phyloP scores from a whole-genome alignment of 768 basidiomycete genomes.

The Hericium rajendrae region DNA sequence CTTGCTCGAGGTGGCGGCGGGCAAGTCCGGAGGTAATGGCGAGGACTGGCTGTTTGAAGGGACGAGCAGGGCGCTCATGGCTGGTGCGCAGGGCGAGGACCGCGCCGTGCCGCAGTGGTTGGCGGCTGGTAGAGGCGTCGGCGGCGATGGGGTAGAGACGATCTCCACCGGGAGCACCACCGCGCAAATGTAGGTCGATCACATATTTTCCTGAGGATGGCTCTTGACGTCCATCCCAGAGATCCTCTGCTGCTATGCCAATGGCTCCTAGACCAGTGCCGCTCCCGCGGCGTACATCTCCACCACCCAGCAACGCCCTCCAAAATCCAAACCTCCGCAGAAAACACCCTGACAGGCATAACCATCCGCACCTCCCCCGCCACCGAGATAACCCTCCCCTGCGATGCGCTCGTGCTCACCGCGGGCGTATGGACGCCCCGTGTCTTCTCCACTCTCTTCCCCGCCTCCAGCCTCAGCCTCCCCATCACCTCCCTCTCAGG shows the following conservation, averaged over 20 bases:
- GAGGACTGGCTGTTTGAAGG: slow-evolving; percentile 21
- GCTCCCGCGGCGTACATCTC: slow-evolving; percentile 18
- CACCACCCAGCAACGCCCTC: slow-evolving; percentile 16
- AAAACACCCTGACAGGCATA: slow-evolving; percentile 3
- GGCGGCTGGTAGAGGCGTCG: background rate
- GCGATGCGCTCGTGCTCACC: slow-evolving; percentile 24
- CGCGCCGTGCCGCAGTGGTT: slow-evolving; percentile 4
- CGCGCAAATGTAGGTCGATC: slow-evolving; percentile 21
- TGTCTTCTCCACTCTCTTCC: slow-evolving; percentile 24
- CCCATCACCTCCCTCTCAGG: slow-evolving; percentile 22
- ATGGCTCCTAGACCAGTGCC: slow-evolving; percentile 22
- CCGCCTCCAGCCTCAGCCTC: slow-evolving; percentile 19
- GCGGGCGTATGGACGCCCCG: slow-evolving; percentile 29
- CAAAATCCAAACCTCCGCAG: slow-evolving; percentile 14
- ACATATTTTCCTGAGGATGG: background rate
- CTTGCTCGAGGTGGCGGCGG: slow-evolving; percentile 9
- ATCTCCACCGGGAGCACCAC: slow-evolving; percentile 20
- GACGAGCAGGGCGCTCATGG: slow-evolving; percentile 16
- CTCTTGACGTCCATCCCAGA: slow-evolving; percentile 6
- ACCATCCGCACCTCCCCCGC: slow-evolving; percentile 3
- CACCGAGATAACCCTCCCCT: slow-evolving; percentile 15
- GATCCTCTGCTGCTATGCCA: slow-evolving; percentile 22
- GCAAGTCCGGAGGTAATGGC: slow-evolving; percentile 7
- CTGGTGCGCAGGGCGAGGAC: background rate
- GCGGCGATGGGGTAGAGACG: slow-evolving; percentile 1